A percentile compares a stretch with the other conserved stretches of the same genome.
These are phyloP conservation scores for Gigaspora rosea DNA, from an alignment of 192 early-diverging fungal genomes.

Conservation along the genomic window DNA sequence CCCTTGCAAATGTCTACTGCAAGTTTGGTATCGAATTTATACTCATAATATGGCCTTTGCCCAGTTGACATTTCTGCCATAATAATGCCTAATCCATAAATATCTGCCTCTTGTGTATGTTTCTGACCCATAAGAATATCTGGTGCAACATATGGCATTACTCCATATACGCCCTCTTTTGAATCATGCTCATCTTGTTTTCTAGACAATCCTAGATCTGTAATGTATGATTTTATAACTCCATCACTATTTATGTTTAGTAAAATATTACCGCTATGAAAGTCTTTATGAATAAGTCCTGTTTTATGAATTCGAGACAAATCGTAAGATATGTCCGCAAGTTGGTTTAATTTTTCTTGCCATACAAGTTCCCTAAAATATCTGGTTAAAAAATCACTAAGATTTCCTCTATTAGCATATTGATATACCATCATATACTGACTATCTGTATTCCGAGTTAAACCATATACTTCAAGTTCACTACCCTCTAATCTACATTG, in stretches of 20 bases:
- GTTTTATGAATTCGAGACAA: not conserved
- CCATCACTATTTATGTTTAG: not conserved
- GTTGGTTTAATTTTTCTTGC: not conserved
- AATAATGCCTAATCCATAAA: constrained; percentile 6
- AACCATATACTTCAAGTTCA: not conserved
- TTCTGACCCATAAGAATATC: not conserved
- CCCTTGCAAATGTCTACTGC: not conserved
- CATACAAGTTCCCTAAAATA: not conserved
- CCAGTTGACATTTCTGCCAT: not conserved
- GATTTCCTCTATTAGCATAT: not conserved
- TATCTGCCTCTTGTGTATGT: not conserved
- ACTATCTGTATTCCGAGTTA: not conserved
- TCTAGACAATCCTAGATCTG: not conserved
- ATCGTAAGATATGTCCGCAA: not conserved
- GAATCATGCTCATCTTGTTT: not conserved
- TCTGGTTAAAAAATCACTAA: not conserved
- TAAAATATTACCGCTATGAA: constrained; percentile 11
- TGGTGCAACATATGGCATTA: not conserved
- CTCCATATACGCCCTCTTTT: not conserved
- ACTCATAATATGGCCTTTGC: not conserved
- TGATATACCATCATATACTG: not conserved
- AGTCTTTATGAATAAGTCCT: not conserved
- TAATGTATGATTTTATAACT: not conserved
- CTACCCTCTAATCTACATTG: not conserved
- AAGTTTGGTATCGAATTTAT: not conserved